A percentile compares a stretch with the other conserved stretches of the same genome.
phyloP scores from a whole-genome alignment of 306 rosid species.

The Pyrus betulifolia region DNA sequence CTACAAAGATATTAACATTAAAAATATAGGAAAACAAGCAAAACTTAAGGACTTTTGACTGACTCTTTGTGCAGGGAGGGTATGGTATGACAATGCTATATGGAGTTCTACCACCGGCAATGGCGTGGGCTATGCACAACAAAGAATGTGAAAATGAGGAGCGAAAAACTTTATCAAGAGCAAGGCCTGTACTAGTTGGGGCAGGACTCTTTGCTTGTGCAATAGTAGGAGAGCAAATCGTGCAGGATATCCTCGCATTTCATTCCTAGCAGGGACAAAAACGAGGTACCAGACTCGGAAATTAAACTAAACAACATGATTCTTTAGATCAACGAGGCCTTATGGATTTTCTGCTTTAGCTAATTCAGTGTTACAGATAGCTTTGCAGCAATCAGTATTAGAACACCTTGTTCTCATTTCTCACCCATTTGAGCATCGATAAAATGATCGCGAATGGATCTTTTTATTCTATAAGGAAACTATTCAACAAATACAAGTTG shows the following conservation, averaged over 20 bases:
- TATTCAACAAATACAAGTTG: too few species aligned
- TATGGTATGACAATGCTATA: slow-evolving; percentile 68
- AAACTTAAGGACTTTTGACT: not conserved
- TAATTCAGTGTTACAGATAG: too few species aligned
- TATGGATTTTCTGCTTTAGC: too few species aligned
- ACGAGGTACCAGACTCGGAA: too few species aligned
- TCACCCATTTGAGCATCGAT: too few species aligned
- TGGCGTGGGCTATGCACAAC: slow-evolving; percentile 59
- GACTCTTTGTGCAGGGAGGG: slow-evolving; percentile 45
- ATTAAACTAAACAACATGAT: too few species aligned
- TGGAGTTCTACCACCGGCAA: slow-evolving; percentile 82
- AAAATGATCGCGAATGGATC: too few species aligned
- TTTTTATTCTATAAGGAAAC: too few species aligned
- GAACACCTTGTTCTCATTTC: too few species aligned
- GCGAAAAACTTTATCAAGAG: slow-evolving; percentile 21
- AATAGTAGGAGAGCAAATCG: slow-evolving; percentile 47
- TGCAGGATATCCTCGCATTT: slow-evolving; percentile 43
- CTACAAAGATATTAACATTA: too few species aligned
- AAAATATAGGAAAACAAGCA: not conserved
- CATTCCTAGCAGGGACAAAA: slow-evolving; percentile 3
- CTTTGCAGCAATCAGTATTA: too few species aligned
- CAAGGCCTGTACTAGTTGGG: slow-evolving; percentile 46
- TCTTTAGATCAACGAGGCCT: too few species aligned
- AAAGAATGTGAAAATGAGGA: slow-evolving; percentile 17
- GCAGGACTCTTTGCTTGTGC: slow-evolving; percentile 51